Evolutionary conservation across 2,329 filamentous ascomycete genomes (phyloP), one percentile per base, ranked within the genome.

Genomic region (Verticillium albo-atrum): DNA sequence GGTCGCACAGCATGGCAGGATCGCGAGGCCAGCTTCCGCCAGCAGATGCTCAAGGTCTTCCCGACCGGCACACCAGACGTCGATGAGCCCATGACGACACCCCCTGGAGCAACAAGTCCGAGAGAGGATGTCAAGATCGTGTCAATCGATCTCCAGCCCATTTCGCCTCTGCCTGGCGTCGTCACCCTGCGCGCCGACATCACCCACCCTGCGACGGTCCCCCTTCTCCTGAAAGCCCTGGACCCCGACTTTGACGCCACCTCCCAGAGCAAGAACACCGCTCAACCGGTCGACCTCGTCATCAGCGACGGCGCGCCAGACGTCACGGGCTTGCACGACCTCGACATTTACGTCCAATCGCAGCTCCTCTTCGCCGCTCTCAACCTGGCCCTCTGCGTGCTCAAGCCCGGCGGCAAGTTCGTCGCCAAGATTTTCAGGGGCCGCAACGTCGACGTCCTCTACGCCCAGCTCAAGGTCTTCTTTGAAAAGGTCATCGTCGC

Each of bases 371-470:
- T 96, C 74, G 92, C 94, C 0, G 95, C 95, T 0, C 84, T 99
- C 23, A 97, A 97, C 72, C 85, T 99, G 3, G 92, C 95, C 0
- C 85, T 97, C 14, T 96, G 94, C 71, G 92, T 99, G 14, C 84
- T 99, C 25, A 90, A 90, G 61, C 93, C 93, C 0, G 95, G 95
- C 51, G 95, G 95, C 63, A 96, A 92, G 70, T 99, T 99, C 68
- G 94, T 99, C 7, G 95, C 95, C 61, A 99, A 99, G 79, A 97
- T 99, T 62, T 99, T 99, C 78, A 82, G 95, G 17, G 93, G 91
- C 17, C 89, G 92, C 67, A 95, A 98, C 68, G 93, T 98, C n/a
- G 95, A 98, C 70, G 80, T 98, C 26, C 84, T 99, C 9, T 98
- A 95, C 70, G 92, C 92, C 2, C 95, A 99, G 73, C 83, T 99